Evolutionary conservation across 805 yeast genomes (phyloP).

Genomic region (Wickerhamiella brachini): DNA sequence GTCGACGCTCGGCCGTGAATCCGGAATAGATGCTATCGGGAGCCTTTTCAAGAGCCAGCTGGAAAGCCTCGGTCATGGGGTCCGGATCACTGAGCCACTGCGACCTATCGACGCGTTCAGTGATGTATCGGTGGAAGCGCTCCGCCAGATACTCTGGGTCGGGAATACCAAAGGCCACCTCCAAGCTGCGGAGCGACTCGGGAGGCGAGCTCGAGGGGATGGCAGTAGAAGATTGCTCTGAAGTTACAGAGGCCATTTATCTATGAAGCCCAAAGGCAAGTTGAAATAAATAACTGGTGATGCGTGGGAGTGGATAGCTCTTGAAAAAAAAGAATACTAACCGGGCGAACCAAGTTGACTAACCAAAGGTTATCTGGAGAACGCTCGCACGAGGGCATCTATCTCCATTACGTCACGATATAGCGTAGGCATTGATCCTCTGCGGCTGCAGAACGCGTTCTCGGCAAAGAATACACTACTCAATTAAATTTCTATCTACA

Average conservation of each 20-base stretch:
- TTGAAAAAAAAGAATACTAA: neutral
- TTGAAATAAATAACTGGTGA: neutral
- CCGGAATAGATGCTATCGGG: constrained; percentile 3
- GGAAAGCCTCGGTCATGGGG: constrained; percentile 9
- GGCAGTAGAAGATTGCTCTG: neutral
- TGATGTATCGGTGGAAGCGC: constrained; percentile 1
- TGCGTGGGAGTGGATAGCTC: neutral
- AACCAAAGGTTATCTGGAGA: neutral
- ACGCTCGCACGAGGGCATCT: no score
- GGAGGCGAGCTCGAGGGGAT: neutral
- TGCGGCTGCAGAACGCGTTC: no score
- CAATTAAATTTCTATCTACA: no score
- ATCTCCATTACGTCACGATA: no score
- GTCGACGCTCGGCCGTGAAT: neutral
- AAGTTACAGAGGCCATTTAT: neutral
- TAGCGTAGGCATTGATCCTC: no score
- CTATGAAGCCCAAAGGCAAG: neutral
- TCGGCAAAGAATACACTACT: no score
- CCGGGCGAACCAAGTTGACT: neutral
- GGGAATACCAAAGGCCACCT: neutral
- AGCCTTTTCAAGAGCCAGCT: constrained; percentile 4
- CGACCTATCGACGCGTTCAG: constrained; percentile 6
- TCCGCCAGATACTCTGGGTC: neutral
- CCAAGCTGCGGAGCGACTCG: neutral
- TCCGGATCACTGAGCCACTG: constrained; percentile 11